phyloP scores from a whole-genome alignment of 768 basidiomycete species.

The Harrya chromipes region DNA sequence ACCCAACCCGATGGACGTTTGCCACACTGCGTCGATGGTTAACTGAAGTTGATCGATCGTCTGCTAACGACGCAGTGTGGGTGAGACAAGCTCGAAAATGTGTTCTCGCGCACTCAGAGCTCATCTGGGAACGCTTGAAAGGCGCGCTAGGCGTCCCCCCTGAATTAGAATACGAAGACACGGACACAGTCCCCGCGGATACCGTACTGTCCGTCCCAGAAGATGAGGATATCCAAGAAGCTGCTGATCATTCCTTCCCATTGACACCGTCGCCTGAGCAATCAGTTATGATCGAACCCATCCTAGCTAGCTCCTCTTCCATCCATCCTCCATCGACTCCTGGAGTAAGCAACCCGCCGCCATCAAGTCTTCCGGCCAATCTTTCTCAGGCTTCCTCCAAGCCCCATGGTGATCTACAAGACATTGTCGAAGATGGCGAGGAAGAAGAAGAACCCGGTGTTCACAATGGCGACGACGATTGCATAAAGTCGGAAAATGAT shows the following conservation, averaged over 20 bases:
- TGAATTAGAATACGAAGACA: conserved; percentile 69
- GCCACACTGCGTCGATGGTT: conserved; percentile 67
- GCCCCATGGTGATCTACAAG: conserved; percentile 40
- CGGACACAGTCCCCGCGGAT: neutral
- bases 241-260: neutral
- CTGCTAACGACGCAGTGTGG: conserved; percentile 71
- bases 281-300: conserved; percentile 47
- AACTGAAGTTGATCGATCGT: conserved; percentile 56
- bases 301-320: conserved; percentile 39
- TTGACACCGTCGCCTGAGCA: conserved; percentile 16
- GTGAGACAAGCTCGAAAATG: conserved; percentile 69
- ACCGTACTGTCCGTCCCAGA: no score
- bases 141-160: conserved; percentile 85
- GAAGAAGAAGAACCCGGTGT: conserved; percentile 44
- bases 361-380: conserved; percentile 37
- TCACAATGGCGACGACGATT: conserved; percentile 14
- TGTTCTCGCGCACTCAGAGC: conserved; percentile 72
- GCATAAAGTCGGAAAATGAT: conserved; percentile 16
- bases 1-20: conserved; percentile 72
- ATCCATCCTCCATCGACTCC: conserved; percentile 11
- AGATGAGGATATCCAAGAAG: neutral
- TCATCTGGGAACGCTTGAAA: conserved; percentile 91
- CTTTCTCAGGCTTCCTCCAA: conserved; percentile 27
- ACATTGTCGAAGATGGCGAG: conserved; percentile 49
- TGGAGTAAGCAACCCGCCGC: conserved; percentile 32